phyloP scores from a whole-genome alignment of 306 rosid species.

The Fagus sylvatica region DNA sequence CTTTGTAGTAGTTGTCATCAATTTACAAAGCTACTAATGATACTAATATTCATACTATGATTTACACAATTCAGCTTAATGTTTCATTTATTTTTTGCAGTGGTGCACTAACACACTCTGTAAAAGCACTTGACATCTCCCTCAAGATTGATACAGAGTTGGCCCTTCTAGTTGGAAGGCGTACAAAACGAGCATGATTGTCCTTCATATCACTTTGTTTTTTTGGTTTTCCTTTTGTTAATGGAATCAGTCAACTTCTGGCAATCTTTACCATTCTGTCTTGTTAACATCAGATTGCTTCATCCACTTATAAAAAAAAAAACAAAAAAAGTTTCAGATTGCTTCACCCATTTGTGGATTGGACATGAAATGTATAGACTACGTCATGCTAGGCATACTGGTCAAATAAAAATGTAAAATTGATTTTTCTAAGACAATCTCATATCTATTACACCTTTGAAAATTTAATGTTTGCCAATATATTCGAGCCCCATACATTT shows the following conservation, averaged over 20 bases:
- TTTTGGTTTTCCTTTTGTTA: background rate
- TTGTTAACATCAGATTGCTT: background rate
- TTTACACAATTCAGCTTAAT: background rate
- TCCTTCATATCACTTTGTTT: slow-evolving; percentile 8
- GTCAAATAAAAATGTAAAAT: slow-evolving; percentile 4
- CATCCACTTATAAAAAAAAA: no score
- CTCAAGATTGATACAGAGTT: slow-evolving; percentile 91
- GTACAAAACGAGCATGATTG: slow-evolving; percentile 78
- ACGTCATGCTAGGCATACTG: background rate
- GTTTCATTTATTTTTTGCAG: slow-evolving; percentile 40
- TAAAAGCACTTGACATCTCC: slow-evolving; percentile 91
- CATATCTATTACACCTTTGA: background rate
- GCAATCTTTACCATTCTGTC: slow-evolving; percentile 3
- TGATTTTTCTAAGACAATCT: background rate
- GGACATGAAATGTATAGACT: background rate
- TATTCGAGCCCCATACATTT: background rate
- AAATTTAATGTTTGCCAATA: background rate
- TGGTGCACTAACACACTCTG: slow-evolving; percentile 93
- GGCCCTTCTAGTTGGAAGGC: slow-evolving; percentile 90
- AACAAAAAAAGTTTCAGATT: background rate
- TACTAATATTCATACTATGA: background rate
- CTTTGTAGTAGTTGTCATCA: background rate
- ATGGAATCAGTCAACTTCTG: background rate
- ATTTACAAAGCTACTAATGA: background rate
- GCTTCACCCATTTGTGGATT: background rate